A percentile compares a stretch with the other conserved stretches of the same genome.
phyloP scores from a whole-genome alignment of 2,329 filamentous ascomycete species.

The Cryphonectria naterciae region DNA sequence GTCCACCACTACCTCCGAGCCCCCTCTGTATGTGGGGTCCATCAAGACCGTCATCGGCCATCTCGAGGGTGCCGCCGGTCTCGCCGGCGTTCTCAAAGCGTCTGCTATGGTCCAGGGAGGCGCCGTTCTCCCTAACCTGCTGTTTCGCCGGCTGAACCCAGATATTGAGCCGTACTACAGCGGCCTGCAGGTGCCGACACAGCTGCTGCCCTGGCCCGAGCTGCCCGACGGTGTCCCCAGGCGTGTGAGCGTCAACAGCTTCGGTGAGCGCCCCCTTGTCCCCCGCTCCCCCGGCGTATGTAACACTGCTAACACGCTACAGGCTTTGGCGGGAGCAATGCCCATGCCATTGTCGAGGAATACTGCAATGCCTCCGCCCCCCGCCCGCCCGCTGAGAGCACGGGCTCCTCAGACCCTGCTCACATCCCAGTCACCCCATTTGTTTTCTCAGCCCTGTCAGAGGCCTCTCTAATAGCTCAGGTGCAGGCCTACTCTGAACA shows the following conservation, averaged over 20 bases:
- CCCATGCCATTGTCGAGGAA: conserved; percentile 17
- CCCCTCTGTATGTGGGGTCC: conserved; percentile 35
- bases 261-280: neutral
- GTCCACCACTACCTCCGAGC: too few species aligned
- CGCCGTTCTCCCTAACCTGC: conserved; percentile 42
- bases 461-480: conserved; percentile 35
- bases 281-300: neutral
- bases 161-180: neutral
- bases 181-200: neutral
- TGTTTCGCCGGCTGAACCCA: conserved; percentile 32
- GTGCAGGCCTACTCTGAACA: conserved; percentile 18
- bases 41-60: conserved; percentile 45
- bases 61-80: conserved; percentile 46
- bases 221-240: neutral
- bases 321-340: conserved; percentile 4
- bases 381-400: too few species aligned
- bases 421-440: conserved; percentile 29
- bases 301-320: neutral
- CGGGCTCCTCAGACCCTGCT: neutral
- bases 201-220: too few species aligned
- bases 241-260: conserved; percentile 4
- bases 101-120: conserved; percentile 42
- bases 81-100: conserved; percentile 46
- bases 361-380: neutral
- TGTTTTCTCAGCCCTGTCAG: conserved; percentile 38